These are phyloP conservation scores for Adansonia rubrostipa DNA, from an alignment of 441 rosid species.

Conservation along the genomic window DNA sequence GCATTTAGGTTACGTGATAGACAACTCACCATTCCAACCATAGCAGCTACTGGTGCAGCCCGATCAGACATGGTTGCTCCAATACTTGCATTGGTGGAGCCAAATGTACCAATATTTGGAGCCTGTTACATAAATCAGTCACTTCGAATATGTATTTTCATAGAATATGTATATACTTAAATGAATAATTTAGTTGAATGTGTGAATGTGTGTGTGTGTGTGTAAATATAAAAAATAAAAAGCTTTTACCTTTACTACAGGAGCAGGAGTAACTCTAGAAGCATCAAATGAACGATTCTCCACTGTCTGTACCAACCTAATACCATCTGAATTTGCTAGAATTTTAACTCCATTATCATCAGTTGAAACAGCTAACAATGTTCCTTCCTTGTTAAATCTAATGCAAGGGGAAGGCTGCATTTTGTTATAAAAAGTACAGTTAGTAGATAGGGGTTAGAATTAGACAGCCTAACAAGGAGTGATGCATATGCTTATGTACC, in stretches of 20 bases:
- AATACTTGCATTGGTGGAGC: constrained; percentile 52
- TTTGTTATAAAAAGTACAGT: constrained; percentile 26
- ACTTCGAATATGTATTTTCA: constrained; percentile 16
- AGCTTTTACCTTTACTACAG: constrained; percentile 61
- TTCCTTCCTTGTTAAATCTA: constrained; percentile 80
- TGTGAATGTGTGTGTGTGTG: too few relatives aligned
- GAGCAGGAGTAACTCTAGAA: constrained; percentile 60
- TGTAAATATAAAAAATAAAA: neutral
- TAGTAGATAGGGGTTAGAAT: constrained; percentile 18
- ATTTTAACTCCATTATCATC: constrained; percentile 72
- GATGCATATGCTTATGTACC: constrained; percentile 40
- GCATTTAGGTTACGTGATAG: constrained; percentile 3
- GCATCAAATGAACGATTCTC: constrained; percentile 70
- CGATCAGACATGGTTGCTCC: constrained; percentile 62
- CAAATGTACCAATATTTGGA: constrained; percentile 51
- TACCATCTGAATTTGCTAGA: constrained; percentile 76
- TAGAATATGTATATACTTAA: neutral
- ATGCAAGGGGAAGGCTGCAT: constrained; percentile 79
- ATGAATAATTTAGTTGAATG: neutral
- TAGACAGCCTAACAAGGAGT: constrained; percentile 12
- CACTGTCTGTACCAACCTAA: constrained; percentile 58
- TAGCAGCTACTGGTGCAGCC: constrained; percentile 54
- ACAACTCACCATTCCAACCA: constrained; percentile 62
- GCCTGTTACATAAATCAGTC: constrained; percentile 45
- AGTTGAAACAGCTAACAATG: constrained; percentile 75